Evolutionary conservation across 1,139 yeast species (phyloP).

Genomic region (Komagataea norvegica): DNA sequence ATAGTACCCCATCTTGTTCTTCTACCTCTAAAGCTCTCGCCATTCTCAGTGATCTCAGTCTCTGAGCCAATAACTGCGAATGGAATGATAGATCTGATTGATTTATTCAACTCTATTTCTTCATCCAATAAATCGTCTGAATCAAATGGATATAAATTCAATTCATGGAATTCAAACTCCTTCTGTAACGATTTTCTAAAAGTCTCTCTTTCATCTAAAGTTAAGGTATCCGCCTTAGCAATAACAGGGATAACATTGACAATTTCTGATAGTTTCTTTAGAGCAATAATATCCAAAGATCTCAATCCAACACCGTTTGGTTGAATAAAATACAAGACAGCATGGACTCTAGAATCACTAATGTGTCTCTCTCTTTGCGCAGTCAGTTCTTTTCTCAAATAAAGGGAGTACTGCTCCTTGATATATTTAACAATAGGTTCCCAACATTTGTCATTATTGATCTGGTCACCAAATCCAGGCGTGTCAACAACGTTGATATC

Average conservation of each 20-base stretch:
- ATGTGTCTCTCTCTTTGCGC: constrained; percentile 88
- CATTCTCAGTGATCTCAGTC: constrained; percentile 64
- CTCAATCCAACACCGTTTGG: constrained; percentile 83
- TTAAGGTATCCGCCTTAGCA: constrained; percentile 87
- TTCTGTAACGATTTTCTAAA: constrained; percentile 73
- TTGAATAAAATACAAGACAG: constrained; percentile 83
- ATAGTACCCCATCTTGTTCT: constrained; percentile 91
- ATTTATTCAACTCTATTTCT: constrained; percentile 71
- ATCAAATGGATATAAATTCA: constrained; percentile 86
- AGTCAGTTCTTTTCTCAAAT: constrained; percentile 89
- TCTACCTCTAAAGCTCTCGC: constrained; percentile 83
- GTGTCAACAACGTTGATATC: constrained; percentile 89
- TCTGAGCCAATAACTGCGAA: constrained; percentile 97
- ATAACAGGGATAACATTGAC: constrained; percentile 94
- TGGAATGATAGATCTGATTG: constrained; percentile 77
- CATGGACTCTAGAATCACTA: constrained; percentile 91
- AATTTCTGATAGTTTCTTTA: constrained; percentile 81
- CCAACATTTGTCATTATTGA: constrained; percentile 95
- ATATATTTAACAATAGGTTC: constrained; percentile 93
- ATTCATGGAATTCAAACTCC: constrained; percentile 69
- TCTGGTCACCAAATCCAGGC: constrained; percentile 97
- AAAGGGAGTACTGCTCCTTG: constrained; percentile 93
- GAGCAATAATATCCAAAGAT: constrained; percentile 76
- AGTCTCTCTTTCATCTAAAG: constrained; percentile 74
- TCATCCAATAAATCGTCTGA: constrained; percentile 70